Evolutionary conservation across 2,329 filamentous ascomycete genomes (phyloP).

Genomic region (Metarhizium anisopliae): DNA sequence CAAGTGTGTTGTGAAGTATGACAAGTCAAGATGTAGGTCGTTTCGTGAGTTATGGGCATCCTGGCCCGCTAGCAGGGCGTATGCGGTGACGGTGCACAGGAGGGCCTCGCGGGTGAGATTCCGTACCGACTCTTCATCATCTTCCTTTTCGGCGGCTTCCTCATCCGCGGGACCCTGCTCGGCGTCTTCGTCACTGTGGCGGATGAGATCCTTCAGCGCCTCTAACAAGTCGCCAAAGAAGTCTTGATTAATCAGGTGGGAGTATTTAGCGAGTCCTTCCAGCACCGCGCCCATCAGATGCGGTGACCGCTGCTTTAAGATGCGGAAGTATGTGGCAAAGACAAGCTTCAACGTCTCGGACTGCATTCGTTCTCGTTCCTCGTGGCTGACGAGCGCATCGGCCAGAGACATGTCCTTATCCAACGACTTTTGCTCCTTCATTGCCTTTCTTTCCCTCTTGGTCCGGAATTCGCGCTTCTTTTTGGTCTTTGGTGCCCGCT

Average conservation of each 20-base stretch:
- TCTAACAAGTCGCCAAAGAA: constrained; percentile 97
- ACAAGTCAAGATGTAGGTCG: constrained; percentile 78
- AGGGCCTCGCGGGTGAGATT: constrained; percentile 80
- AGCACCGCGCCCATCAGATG: constrained; percentile 94
- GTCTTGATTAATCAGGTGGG: constrained; percentile 96
- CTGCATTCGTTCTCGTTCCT: constrained; percentile 89
- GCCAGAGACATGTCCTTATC: constrained; percentile 92
- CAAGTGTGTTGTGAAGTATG: constrained; percentile 90
- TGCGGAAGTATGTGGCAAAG: constrained; percentile 90
- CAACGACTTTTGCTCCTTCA: constrained; percentile 78
- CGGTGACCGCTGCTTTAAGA: constrained; percentile 73
- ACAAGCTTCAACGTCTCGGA: constrained; percentile 93
- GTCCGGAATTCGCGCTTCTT: constrained; percentile 78
- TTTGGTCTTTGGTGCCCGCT: constrained; percentile 30
- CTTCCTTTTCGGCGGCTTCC: constrained; percentile 30
- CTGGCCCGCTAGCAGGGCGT: constrained; percentile 90
- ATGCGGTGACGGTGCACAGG: constrained; percentile 91
- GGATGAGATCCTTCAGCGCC: constrained; percentile 85
- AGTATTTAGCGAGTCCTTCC: constrained; percentile 87
- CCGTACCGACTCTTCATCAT: constrained; percentile 42
- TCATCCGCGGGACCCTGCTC: constrained; percentile 31
- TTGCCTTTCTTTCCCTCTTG: constrained; percentile 73
- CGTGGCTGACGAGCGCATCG: constrained; percentile 82
- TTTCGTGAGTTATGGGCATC: constrained; percentile 79
- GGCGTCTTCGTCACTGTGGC: constrained; percentile 55